Percentiles rank a stretch among this genome's conserved stretches.
phyloP scores from a whole-genome alignment of 2,329 filamentous ascomycete genomes.

The Elsinoe necatrix region DNA sequence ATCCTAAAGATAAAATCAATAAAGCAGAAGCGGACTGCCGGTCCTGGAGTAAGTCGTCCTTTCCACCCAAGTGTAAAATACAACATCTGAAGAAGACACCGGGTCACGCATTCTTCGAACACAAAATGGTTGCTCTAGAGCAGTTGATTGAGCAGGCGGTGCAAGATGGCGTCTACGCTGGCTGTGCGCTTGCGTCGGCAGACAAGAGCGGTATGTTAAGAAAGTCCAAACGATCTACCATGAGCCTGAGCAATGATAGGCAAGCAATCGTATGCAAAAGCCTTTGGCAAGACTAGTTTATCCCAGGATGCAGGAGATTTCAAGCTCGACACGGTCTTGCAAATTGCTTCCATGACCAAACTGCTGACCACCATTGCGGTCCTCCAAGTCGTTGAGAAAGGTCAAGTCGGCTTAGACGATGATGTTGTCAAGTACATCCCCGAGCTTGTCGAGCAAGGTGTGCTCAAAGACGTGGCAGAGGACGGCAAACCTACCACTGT shows the following conservation, averaged over 20 bases:
- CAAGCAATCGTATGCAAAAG: constrained; percentile 26
- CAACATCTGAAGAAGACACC: not conserved
- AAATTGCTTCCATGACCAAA: constrained; percentile 34
- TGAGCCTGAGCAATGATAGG: not conserved
- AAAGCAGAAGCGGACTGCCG: too few relatives aligned
- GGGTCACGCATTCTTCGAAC: too few relatives aligned
- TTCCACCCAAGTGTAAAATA: not conserved
- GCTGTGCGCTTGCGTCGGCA: constrained; percentile 17
- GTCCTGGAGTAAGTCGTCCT: not conserved
- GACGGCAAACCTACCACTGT: constrained; percentile 30
- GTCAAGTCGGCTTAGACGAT: constrained; percentile 39
- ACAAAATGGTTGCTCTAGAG: constrained; percentile 21
- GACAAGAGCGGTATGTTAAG: constrained; percentile 7
- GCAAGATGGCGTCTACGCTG: constrained; percentile 26
- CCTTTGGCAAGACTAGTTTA: constrained; percentile 23
- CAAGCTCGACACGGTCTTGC: constrained; percentile 25
- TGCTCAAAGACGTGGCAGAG: constrained; percentile 42
- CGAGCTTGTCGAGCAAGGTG: constrained; percentile 40
- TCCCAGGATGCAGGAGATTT: constrained; percentile 20
- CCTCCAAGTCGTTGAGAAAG: constrained; percentile 49
- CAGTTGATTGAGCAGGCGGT: constrained; percentile 24
- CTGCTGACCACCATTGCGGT: constrained; percentile 45
- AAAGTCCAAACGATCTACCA: not conserved
- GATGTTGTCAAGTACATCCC: constrained; percentile 41
- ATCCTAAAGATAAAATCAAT: not conserved